Base-by-base conservation (phyloP, 768 basidiomycete species). In the Clitopilus hobsonii region DNA sequence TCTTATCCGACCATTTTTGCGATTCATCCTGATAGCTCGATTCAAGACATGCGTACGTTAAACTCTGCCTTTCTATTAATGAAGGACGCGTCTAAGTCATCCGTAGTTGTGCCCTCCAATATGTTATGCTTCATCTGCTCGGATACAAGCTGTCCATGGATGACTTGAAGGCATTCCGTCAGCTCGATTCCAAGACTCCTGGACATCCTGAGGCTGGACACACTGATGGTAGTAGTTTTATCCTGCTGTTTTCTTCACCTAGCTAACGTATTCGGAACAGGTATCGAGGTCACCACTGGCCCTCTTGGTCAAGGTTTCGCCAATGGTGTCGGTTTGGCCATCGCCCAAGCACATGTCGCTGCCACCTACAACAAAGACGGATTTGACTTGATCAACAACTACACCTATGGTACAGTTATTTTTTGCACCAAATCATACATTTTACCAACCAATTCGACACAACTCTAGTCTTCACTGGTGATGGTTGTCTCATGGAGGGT, bases 401-500 rank as follows among this genome's bases (percentile, higher is more conserved):
- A 84, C 71, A 94, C 91, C 55, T 98, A 93, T 69, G 88, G 92
- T 91, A 61, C 52, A 69, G 38, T 27, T 38, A n/a, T 52, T 23
- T 20, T 50, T 53, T 51, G 51, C 55, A 47, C 30, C 18, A 41
- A 28, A 20, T 50, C n/a, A 26, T n/a, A n/a, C n/a, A n/a, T n/a
- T n/a, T 36, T 10, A 36, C 32, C 3, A 36, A 11, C 32, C n/a
- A n/a, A 36, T 10, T 4, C 32, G n/a, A 4, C 8, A 50, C 41
- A 55, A 45, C 53, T 49, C 51, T 58, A 91, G 91, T 89, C 51
- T 96, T 97, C 77, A 80, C 83, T 57, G 95, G 95, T 64, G 95
- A 98, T 72, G 95, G 95, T 47, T 98, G 95, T 74, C 79, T 98
- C 53, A 94, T 95, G 89, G 95, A 98, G 72, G 95, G 95, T 78